A percentile compares a stretch with the other conserved stretches of the same genome.
Evolutionary conservation across 169 alveolate species (phyloP).

Genomic region (Cryptosporidium viatorum): DNA sequence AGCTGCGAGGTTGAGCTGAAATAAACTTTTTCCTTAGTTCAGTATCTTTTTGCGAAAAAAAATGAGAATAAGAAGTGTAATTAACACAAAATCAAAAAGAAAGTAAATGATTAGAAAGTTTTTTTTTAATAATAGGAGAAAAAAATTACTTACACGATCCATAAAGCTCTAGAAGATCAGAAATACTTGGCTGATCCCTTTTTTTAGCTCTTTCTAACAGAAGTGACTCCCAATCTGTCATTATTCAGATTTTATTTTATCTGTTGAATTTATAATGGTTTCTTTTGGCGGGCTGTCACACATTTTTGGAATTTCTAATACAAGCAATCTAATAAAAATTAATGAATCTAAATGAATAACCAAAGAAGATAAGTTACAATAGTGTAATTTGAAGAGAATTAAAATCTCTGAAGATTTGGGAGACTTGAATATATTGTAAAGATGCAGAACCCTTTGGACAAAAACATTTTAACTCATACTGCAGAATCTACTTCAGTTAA

Average conservation of each 20-base stretch:
- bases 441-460: conserved; percentile 9
- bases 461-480: neutral
- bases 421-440: neutral
- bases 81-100: no score
- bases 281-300: conserved; percentile 22
- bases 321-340: neutral
- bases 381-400: neutral
- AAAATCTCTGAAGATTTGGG: neutral
- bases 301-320: neutral
- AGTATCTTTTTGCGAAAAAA: neutral
- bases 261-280: neutral
- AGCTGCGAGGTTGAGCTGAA: neutral
- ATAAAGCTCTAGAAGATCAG: conserved; percentile 58
- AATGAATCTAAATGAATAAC: conserved; percentile 2
- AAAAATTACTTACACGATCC: conserved; percentile 53
- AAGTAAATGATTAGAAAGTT: neutral
- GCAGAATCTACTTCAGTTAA: conserved; percentile 46
- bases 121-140: neutral
- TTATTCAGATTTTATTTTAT: neutral
- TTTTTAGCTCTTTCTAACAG: conserved; percentile 8
- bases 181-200: conserved; percentile 26
- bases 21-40: neutral
- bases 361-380: neutral
- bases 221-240: conserved; percentile 37
- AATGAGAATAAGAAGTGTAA: neutral